Conservation (phyloP, 1,284 basidiomycete species). For the Trametes hirsuta region DNA sequence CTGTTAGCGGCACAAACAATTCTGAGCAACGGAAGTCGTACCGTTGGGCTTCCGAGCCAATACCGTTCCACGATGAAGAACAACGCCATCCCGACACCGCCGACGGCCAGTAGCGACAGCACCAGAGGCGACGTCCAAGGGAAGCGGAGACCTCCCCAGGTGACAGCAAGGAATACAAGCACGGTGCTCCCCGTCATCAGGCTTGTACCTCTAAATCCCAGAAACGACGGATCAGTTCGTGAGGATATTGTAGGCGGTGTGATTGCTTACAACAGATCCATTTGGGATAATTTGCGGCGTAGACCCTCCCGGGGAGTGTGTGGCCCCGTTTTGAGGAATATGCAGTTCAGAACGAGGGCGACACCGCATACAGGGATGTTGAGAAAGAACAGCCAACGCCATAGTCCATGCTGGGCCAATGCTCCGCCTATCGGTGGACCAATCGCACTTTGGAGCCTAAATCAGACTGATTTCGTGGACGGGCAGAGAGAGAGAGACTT, state of each 20-base stretch:
- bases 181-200: slow-evolving; percentile 23
- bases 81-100: slow-evolving; percentile 7
- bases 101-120: slow-evolving; percentile 25
- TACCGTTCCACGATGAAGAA: slow-evolving; percentile 22
- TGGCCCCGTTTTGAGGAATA: slow-evolving; percentile 11
- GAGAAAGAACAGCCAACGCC: slow-evolving; percentile 22
- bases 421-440: slow-evolving; percentile 9
- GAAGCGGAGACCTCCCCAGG: slow-evolving; percentile 24
- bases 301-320: slow-evolving; percentile 31
- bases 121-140: slow-evolving; percentile 24
- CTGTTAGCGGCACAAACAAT: background rate
- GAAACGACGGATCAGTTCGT: background rate
- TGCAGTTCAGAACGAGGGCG: slow-evolving; percentile 2
- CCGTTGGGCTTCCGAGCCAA: slow-evolving; percentile 14
- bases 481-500: background rate
- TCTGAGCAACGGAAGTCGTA: background rate
- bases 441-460: background rate
- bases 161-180: slow-evolving; percentile 16
- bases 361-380: slow-evolving; percentile 19
- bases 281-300: slow-evolving; percentile 31
- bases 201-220: slow-evolving; percentile 15
- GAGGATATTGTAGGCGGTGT: no score
- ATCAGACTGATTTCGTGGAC: background rate
- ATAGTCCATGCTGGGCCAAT: slow-evolving; percentile 7
- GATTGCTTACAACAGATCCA: slow-evolving; percentile 41